Evolutionary conservation across 495 filamentous ascomycete species (phyloP).

Genomic region (Lasiosphaeria ovina): DNA sequence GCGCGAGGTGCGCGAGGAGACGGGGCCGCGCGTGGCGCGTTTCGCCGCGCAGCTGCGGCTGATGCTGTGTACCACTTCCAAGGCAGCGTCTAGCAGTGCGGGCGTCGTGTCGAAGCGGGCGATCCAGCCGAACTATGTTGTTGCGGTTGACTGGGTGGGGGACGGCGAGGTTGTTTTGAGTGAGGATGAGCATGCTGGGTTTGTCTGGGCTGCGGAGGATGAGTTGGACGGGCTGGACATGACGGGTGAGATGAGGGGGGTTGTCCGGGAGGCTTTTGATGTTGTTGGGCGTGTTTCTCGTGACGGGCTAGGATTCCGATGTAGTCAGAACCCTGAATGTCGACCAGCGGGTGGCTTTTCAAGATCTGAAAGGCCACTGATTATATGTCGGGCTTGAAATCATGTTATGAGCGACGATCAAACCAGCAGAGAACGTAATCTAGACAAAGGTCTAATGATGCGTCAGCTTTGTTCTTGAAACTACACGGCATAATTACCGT

Average conservation of each 20-base stretch:
- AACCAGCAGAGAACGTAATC: too few species aligned
- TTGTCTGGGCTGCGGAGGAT: background rate
- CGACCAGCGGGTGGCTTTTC: too few species aligned
- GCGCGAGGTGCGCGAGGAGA: background rate
- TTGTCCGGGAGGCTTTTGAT: background rate
- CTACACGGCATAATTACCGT: too few species aligned
- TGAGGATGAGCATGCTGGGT: background rate
- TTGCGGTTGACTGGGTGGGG: background rate
- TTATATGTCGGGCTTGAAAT: too few species aligned
- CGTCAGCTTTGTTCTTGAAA: too few species aligned
- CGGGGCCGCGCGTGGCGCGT: background rate
- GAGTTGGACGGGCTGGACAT: background rate
- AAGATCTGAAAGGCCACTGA: too few species aligned
- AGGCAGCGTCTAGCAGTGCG: too few species aligned
- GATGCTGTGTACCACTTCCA: background rate
- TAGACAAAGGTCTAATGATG: too few species aligned
- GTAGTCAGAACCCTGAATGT: too few species aligned
- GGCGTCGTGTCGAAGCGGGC: background rate
- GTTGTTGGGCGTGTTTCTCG: too few species aligned
- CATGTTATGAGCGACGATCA: too few species aligned
- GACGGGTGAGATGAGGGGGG: background rate
- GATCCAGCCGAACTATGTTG: background rate
- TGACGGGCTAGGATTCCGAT: too few species aligned
- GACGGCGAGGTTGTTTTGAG: background rate
- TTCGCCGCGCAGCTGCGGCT: background rate